Base-by-base conservation (phyloP, 225 moss, liverwort and hornwort genomes). In the Physcomitrellopsis africana region DNA sequence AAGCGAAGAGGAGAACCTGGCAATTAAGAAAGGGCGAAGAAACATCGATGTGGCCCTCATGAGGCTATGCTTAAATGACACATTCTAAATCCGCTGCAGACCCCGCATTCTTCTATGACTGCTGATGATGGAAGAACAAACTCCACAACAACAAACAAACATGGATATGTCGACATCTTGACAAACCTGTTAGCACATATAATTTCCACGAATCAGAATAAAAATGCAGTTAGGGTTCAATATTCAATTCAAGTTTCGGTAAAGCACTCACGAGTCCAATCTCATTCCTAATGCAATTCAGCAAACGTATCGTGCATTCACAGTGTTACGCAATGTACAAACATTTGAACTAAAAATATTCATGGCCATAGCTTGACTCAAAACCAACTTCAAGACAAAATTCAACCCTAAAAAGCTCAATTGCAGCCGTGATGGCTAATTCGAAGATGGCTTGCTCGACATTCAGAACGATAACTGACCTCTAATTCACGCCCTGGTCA, bases 31-130 rank as follows among this genome's bases (percentile, higher is more conserved):
- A 48, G 54, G 72, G 48, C 41, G 62, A 63, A 60, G 52, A 73
- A 74, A 64, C 70, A 65, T 74, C 14, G 24, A 73, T 51, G 73
- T 24, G 24, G 13, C 70, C 11, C 78, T 82, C 81, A 77, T 72
- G 67, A 47, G 72, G 69, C 20, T 18, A 13, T 51, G 51, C 61
- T 8, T 54, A 54, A 16, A 65, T 67, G 62, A 56, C 32, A 27
- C 75, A 71, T 79, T 51, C 29, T 68, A 73, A 26, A 41, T 55
- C 63, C 52, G 46, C 60, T 61, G 51, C 57, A 26, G 12, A 37
- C 8, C 7, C 51, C 60, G 7, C 32, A 37, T 60, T 16, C 47
- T 44, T 23, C 44, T n/a, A 8, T 17, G 10, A 42, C 5, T 27
- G 17, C 13, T 16, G 13, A 16, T 5, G 13, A 23, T 8, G 24